A percentile compares a stretch with the other conserved stretches of the same genome.
These are phyloP conservation scores for Quercus aquifolioides DNA, from an alignment of 306 rosid species.

Conservation along the genomic window DNA sequence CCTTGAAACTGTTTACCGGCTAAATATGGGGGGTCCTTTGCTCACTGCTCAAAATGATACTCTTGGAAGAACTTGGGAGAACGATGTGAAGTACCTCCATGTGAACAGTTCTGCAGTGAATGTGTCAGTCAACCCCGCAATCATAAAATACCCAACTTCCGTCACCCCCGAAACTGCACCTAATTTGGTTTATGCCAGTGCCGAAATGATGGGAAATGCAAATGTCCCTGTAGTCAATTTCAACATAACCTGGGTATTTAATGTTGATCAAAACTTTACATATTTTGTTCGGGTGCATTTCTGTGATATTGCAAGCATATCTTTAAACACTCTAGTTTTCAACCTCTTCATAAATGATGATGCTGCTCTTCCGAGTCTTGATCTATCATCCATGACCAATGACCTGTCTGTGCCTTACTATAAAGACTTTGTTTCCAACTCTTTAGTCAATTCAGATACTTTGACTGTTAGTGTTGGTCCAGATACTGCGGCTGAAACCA, in stretches of 20 bases:
- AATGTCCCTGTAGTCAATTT: conserved; percentile 65
- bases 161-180: conserved; percentile 81
- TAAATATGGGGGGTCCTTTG: conserved; percentile 85
- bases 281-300: conserved; percentile 79
- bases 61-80: conserved; percentile 89
- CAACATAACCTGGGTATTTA: conserved; percentile 91
- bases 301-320: conserved; percentile 79
- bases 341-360: conserved; percentile 69
- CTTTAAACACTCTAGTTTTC: conserved; percentile 71
- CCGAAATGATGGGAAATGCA: conserved; percentile 69
- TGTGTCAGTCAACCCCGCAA: conserved; percentile 54
- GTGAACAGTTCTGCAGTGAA: conserved; percentile 70
- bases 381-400: conserved; percentile 62
- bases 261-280: conserved; percentile 60
- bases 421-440: conserved; percentile 66
- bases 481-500: conserved; percentile 55
- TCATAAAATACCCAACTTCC: conserved; percentile 46
- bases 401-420: conserved; percentile 67
- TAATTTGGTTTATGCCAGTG: conserved; percentile 87
- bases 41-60: conserved; percentile 78
- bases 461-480: conserved; percentile 92
- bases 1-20: conserved; percentile 76
- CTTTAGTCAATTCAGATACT: conserved; percentile 39
- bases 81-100: conserved; percentile 74
- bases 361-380: conserved; percentile 60